Percentiles rank a stretch among this genome's conserved stretches.
phyloP scores from a whole-genome alignment of 176 grass and related monocot genomes.

The Juncus inflexus region DNA sequence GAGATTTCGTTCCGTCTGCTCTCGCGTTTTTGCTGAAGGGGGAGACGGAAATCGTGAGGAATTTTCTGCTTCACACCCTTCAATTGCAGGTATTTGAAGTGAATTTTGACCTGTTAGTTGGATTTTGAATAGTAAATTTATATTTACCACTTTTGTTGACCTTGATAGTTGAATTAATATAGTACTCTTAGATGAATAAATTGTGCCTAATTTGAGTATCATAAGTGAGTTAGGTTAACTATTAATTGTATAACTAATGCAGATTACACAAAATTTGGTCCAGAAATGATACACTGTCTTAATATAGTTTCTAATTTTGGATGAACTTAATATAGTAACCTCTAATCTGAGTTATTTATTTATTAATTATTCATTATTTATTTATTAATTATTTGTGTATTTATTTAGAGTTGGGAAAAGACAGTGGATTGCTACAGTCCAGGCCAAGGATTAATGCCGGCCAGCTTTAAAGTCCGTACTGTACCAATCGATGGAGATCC shows the following conservation, averaged over 20 bases:
- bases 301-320: too few species aligned
- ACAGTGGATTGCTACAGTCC: conserved; percentile 53
- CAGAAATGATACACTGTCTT: too few species aligned
- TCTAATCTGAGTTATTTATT: too few species aligned
- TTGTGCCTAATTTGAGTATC: too few species aligned
- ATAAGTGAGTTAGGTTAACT: background rate
- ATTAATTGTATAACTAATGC: too few species aligned
- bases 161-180: background rate
- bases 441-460: conserved; percentile 45
- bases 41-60: conserved; percentile 92
- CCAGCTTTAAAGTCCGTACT: conserved; percentile 43
- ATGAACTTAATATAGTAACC: too few species aligned
- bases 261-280: too few species aligned
- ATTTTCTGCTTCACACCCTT: conserved; percentile 93
- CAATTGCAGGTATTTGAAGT: conserved; percentile 74
- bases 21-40: conserved; percentile 93
- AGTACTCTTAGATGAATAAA: background rate
- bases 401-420: conserved; percentile 46
- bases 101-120: conserved; percentile 16
- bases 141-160: conserved; percentile 2
- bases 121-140: conserved; percentile 20
- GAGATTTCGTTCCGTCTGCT: conserved; percentile 92
- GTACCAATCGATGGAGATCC: conserved; percentile 38
- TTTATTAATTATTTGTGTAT: conserved; percentile 1
- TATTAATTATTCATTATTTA: background rate